A percentile compares a stretch with the other conserved stretches of the same genome.
Conservation (phyloP, 164 flowering plant genomes). For the Umbilicus rupestris region DNA sequence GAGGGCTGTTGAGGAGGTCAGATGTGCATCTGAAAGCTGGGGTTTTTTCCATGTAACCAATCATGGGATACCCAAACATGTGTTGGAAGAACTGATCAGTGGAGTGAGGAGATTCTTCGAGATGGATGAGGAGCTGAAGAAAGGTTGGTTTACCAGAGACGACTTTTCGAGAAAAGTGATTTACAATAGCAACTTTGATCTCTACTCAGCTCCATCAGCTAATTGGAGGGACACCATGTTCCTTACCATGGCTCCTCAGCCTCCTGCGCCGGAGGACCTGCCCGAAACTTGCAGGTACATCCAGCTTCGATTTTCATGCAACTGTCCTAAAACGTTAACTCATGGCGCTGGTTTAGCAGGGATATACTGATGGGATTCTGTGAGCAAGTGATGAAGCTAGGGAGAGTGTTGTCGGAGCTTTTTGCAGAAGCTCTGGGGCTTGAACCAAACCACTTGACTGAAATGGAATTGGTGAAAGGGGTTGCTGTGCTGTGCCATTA, state of each 20-base stretch:
- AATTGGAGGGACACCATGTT: slow-evolving; percentile 9
- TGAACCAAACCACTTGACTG: slow-evolving; percentile 13
- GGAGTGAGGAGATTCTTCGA: slow-evolving; percentile 17
- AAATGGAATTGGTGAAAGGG: slow-evolving; percentile 17
- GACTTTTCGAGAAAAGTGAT: neutral
- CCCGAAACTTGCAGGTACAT: slow-evolving; percentile 4
- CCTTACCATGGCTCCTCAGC: neutral
- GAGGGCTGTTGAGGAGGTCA: neutral
- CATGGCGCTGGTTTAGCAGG: neutral
- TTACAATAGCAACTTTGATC: slow-evolving; percentile 11
- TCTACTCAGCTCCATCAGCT: neutral
- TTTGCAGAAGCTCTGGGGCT: slow-evolving; percentile 32
- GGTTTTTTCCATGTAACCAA: slow-evolving; percentile 10
- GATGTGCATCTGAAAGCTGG: slow-evolving; percentile 9
- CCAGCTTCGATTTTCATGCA: no score
- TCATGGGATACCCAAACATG: slow-evolving; percentile 9
- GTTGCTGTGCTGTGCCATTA: slow-evolving; percentile 12
- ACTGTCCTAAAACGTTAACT: no score
- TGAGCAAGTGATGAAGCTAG: slow-evolving; percentile 11
- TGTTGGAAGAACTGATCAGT: neutral
- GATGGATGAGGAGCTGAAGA: slow-evolving; percentile 27
- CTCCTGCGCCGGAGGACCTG: slow-evolving; percentile 2
- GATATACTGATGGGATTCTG: neutral
- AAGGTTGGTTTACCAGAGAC: slow-evolving; percentile 24
- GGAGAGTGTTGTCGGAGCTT: slow-evolving; percentile 16